Conservation (phyloP, 2,329 filamentous ascomycete genomes). For the Talaromyces sp. region DNA sequence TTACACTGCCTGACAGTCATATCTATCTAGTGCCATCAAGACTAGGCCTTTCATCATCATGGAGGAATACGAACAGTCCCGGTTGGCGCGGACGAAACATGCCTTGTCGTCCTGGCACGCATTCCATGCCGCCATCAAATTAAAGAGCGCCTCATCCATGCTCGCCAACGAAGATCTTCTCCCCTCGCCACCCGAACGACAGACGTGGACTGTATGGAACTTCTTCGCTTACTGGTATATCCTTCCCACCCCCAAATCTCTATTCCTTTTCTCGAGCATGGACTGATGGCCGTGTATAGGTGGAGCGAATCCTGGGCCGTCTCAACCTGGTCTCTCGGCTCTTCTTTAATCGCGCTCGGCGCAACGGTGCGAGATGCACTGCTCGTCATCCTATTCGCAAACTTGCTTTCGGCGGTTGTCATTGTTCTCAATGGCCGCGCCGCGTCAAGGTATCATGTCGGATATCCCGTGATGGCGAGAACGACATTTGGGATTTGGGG, state of each 20-base stretch:
- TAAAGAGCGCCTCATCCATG: constrained; percentile 22
- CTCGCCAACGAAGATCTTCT: constrained; percentile 25
- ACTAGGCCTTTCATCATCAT: neutral
- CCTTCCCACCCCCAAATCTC: too few relatives aligned
- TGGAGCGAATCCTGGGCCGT: constrained; percentile 27
- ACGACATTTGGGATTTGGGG: constrained; percentile 22
- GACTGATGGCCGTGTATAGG: constrained; percentile 10
- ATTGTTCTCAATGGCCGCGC: constrained; percentile 24
- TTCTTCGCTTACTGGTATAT: constrained; percentile 25
- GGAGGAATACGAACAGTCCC: constrained; percentile 9
- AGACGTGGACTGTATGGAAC: constrained; percentile 24
- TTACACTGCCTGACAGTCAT: too few relatives aligned
- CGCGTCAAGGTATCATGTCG: constrained; percentile 22
- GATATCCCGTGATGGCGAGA: constrained; percentile 22
- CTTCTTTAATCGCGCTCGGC: constrained; percentile 23
- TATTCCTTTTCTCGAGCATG: too few relatives aligned
- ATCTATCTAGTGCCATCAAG: too few relatives aligned
- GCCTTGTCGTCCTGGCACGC: constrained; percentile 19
- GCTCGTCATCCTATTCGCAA: constrained; percentile 24
- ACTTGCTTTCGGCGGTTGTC: constrained; percentile 22
- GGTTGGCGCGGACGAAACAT: constrained; percentile 16
- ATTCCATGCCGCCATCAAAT: constrained; percentile 19
- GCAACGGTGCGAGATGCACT: constrained; percentile 23
- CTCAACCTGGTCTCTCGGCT: constrained; percentile 24
- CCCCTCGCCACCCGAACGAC: constrained; percentile 22